A percentile compares a stretch with the other conserved stretches of the same genome.
phyloP scores from a whole-genome alignment of 2,329 filamentous ascomycete species.

The Pseudopithomyces chartarum region DNA sequence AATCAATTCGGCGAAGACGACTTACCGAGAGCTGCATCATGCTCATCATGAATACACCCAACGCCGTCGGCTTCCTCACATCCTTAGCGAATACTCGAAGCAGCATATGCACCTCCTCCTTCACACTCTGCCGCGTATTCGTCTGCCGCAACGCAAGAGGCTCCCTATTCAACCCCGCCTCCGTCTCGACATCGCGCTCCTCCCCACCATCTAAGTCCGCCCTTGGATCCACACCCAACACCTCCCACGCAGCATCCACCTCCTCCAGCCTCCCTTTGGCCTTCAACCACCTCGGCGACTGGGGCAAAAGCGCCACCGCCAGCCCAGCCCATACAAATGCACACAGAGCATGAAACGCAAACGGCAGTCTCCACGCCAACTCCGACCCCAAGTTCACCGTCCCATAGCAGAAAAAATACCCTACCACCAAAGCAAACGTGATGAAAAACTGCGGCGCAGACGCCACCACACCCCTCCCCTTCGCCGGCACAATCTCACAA shows the following conservation, averaged over 20 bases:
- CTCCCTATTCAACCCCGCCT: constrained; percentile 22
- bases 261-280: constrained; percentile 11
- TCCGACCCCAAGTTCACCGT: constrained; percentile 51
- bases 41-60: constrained; percentile 62
- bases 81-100: constrained; percentile 24
- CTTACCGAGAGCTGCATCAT: constrained; percentile 60
- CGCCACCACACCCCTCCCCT: constrained; percentile 56
- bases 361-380: constrained; percentile 63
- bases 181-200: not conserved
- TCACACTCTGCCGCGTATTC: not conserved
- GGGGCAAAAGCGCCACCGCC: constrained; percentile 13
- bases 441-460: constrained; percentile 60
- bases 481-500: constrained; percentile 63
- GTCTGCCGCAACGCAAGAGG: constrained; percentile 7
- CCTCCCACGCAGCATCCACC: constrained; percentile 10
- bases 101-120: constrained; percentile 18
- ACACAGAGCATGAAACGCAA: constrained; percentile 53
- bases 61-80: constrained; percentile 17
- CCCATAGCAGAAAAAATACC: constrained; percentile 67
- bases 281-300: constrained; percentile 24
- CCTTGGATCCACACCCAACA: constrained; percentile 5
- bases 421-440: constrained; percentile 56
- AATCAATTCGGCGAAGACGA: too few species aligned
- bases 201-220: constrained; percentile 11
- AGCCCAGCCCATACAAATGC: constrained; percentile 9